phyloP scores from a whole-genome alignment of 2,329 filamentous ascomycete species.

The Chaetothyriales sp. region DNA sequence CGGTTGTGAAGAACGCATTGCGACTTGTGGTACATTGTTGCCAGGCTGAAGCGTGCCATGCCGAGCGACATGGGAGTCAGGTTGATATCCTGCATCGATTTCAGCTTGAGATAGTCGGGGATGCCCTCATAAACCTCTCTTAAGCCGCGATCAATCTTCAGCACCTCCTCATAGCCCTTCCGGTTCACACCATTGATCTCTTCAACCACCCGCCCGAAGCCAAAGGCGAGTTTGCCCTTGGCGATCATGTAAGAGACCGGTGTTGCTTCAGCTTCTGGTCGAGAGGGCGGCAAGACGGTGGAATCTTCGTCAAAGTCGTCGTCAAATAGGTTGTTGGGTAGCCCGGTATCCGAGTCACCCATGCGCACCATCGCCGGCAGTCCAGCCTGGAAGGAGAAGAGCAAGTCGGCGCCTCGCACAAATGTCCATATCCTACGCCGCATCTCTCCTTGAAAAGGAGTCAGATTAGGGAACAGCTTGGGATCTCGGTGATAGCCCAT shows the following conservation, averaged over 20 bases:
- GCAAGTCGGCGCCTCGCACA: slow-evolving; percentile 43
- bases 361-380: slow-evolving; percentile 50
- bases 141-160: slow-evolving; percentile 44
- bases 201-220: slow-evolving; percentile 32
- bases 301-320: slow-evolving; percentile 47
- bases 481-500: slow-evolving; percentile 52
- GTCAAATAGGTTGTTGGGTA: slow-evolving; percentile 49
- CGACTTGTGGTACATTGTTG: slow-evolving; percentile 76
- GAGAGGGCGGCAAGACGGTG: slow-evolving; percentile 38
- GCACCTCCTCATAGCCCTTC: slow-evolving; percentile 43
- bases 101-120: slow-evolving; percentile 64
- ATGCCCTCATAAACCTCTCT: slow-evolving; percentile 47
- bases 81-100: slow-evolving; percentile 56
- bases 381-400: slow-evolving; percentile 53
- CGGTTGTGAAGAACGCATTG: slow-evolving; percentile 79
- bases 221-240: slow-evolving; percentile 28
- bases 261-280: slow-evolving; percentile 46
- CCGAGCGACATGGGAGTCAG: slow-evolving; percentile 54
- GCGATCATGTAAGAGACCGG: slow-evolving; percentile 35
- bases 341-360: slow-evolving; percentile 46
- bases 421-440: slow-evolving; percentile 35
- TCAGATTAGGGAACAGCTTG: slow-evolving; percentile 43
- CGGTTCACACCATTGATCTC: slow-evolving; percentile 27
- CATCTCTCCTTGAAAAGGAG: slow-evolving; percentile 47
- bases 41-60: slow-evolving; percentile 69